These are phyloP conservation scores for Boletus tomentosulus DNA, from an alignment of 768 basidiomycete genomes.

Conservation along the genomic window DNA sequence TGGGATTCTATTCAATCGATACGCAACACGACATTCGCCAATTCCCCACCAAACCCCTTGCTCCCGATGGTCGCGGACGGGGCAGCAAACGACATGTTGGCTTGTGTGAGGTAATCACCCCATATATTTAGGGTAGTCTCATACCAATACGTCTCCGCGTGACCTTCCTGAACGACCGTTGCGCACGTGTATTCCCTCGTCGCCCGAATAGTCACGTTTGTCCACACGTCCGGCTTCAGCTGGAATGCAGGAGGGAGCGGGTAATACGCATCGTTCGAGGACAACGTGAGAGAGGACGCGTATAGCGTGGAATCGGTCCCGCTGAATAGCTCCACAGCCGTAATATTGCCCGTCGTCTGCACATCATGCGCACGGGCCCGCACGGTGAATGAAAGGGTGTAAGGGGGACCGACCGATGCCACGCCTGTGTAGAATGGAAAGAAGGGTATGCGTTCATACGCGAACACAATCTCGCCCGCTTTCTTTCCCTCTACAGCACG, in stretches of 20 bases:
- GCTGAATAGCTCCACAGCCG: conserved; percentile 28
- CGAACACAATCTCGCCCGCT: conserved; percentile 29
- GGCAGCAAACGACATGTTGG: conserved; percentile 45
- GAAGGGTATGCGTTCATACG: conserved; percentile 16
- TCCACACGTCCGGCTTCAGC: conserved; percentile 29
- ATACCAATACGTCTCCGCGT: conserved; percentile 29
- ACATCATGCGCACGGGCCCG: conserved; percentile 23
- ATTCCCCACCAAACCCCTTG: conserved; percentile 32
- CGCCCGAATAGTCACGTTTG: conserved; percentile 36
- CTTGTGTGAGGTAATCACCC: conserved; percentile 36
- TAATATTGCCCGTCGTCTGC: conserved; percentile 9
- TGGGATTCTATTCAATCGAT: conserved; percentile 11
- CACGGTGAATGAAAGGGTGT: conserved; percentile 39
- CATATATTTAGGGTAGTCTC: conserved; percentile 37
- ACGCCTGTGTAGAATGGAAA: conserved; percentile 28
- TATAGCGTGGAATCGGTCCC: conserved; percentile 36
- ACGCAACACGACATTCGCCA: conserved; percentile 28
- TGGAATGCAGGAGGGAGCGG: conserved; percentile 28
- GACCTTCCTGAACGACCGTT: conserved; percentile 15
- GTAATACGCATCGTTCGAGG: conserved; percentile 36
- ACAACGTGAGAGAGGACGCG: conserved; percentile 36
- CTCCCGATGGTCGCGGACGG: conserved; percentile 35
- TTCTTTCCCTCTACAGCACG: conserved; percentile 30
- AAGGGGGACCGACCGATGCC: conserved; percentile 41
- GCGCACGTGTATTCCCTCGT: conserved; percentile 36